Conservation (phyloP, 179 eudicot genomes). For the Spinacia oleracea region DNA sequence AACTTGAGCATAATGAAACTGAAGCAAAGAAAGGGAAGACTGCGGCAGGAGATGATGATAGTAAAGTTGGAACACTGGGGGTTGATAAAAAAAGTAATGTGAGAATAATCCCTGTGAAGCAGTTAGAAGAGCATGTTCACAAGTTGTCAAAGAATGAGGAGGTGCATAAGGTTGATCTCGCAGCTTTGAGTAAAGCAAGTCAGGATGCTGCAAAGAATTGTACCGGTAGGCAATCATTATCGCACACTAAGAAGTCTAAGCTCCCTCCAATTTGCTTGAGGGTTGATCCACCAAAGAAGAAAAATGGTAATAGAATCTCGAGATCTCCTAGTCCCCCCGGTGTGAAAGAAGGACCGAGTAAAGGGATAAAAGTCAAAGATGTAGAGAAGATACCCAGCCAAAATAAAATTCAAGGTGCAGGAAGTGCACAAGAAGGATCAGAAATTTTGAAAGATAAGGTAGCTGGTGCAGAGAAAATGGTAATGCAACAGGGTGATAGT, state of each 20-base stretch:
- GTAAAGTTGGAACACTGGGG: conserved; percentile 17
- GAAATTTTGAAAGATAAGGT: neutral
- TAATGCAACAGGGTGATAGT: neutral
- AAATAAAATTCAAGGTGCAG: neutral
- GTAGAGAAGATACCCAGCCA: conserved; percentile 3
- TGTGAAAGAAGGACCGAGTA: conserved; percentile 21
- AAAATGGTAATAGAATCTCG: conserved; percentile 39
- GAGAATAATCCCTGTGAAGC: conserved; percentile 53
- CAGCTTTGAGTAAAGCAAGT: neutral
- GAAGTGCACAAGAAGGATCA: neutral
- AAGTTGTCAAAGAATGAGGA: conserved; percentile 22
- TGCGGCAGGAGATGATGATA: conserved; percentile 14
- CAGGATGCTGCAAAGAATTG: conserved; percentile 26
- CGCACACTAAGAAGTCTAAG: conserved; percentile 50
- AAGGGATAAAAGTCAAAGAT: conserved; percentile 25
- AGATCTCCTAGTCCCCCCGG: conserved; percentile 59
- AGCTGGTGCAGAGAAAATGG: conserved; percentile 18
- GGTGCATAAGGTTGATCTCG: conserved; percentile 10
- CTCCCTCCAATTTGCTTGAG: conserved; percentile 80
- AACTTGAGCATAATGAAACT: conserved; percentile 18
- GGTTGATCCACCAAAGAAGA: conserved; percentile 72
- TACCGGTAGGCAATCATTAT: conserved; percentile 28
- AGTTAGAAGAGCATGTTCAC: conserved; percentile 35
- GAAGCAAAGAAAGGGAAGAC: conserved; percentile 11
- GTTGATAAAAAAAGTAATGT: conserved; percentile 14